Evolutionary conservation across 2,329 filamentous ascomycete genomes (phyloP).

Genomic region (Didymella pomorum): DNA sequence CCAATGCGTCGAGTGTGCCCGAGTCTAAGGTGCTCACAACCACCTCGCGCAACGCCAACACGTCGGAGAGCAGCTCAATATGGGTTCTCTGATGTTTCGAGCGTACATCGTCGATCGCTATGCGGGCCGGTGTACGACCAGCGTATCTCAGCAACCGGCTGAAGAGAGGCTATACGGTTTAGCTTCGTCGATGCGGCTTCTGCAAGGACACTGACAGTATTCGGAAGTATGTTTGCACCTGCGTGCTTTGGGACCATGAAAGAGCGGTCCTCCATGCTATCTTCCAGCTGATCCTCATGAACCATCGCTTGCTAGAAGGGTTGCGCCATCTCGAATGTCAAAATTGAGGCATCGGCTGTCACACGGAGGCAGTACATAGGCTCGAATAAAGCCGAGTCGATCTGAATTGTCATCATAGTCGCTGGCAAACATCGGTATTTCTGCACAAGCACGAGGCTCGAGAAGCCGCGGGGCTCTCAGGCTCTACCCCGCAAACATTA

Average conservation of each 20-base stretch:
- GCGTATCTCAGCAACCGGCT: constrained; percentile 53
- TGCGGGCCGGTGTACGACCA: constrained; percentile 41
- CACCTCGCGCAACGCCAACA: constrained; percentile 53
- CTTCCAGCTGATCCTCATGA: background rate
- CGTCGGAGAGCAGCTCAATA: constrained; percentile 55
- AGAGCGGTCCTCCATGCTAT: constrained; percentile 40
- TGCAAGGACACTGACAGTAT: constrained; percentile 33
- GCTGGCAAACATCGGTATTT: constrained; percentile 36
- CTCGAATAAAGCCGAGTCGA: constrained; percentile 21
- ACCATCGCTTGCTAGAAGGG: background rate
- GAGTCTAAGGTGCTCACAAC: constrained; percentile 44
- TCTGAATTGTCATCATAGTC: constrained; percentile 21
- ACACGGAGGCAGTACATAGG: background rate
- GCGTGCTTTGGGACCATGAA: constrained; percentile 40
- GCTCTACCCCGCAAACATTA: constrained; percentile 33
- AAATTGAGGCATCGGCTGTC: background rate
- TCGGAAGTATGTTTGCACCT: constrained; percentile 41
- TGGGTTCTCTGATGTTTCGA: constrained; percentile 51
- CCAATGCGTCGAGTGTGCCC: constrained; percentile 38
- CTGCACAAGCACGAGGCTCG: background rate
- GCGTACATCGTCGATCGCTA: constrained; percentile 53
- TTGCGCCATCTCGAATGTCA: background rate
- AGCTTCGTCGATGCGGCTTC: background rate
- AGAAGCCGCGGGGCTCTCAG: constrained; percentile 24
- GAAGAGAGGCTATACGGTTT: constrained; percentile 47